These are phyloP conservation scores for Circinella minor DNA, from an alignment of 371 early-diverging fungal species.

Conservation along the genomic window DNA sequence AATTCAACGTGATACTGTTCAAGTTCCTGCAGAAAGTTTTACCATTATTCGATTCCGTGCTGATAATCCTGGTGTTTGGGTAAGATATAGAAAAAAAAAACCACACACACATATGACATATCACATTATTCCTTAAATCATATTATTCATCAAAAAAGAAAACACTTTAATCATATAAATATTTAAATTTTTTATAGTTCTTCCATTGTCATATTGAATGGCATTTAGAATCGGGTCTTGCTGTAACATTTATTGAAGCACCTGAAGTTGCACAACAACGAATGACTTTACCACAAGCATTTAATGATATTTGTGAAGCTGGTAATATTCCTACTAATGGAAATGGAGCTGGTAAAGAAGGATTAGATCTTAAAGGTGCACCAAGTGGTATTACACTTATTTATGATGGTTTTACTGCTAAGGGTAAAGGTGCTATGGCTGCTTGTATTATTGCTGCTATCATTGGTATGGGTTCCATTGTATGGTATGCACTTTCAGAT, in stretches of 20 bases:
- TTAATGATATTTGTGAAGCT: constrained; percentile 57
- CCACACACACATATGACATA: too few species aligned
- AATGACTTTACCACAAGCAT: constrained; percentile 43
- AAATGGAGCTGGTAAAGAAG: constrained; percentile 72
- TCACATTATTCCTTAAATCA: too few species aligned
- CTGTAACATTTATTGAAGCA: constrained; percentile 67
- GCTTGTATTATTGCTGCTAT: constrained; percentile 72
- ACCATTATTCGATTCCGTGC: constrained; percentile 61
- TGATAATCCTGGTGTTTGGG: constrained; percentile 56
- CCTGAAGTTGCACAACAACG: constrained; percentile 55
- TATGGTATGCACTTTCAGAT: constrained; percentile 67
- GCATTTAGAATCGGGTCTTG: constrained; percentile 68
- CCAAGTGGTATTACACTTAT: constrained; percentile 58
- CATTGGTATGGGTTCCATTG: constrained; percentile 69
- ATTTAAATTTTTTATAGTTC: constrained; percentile 11
- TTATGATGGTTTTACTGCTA: constrained; percentile 60
- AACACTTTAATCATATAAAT: too few species aligned
- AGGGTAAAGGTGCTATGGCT: constrained; percentile 73
- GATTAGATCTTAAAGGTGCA: constrained; percentile 56
- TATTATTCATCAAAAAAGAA: too few species aligned
- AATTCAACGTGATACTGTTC: constrained; percentile 61
- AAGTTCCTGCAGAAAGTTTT: constrained; percentile 53
- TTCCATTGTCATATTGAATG: constrained; percentile 85
- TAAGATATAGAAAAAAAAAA: too few species aligned
- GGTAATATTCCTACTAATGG: constrained; percentile 62